Evolutionary conservation across 2,329 filamentous ascomycete species (phyloP).

Genomic region (Coniochaeta sp.): DNA sequence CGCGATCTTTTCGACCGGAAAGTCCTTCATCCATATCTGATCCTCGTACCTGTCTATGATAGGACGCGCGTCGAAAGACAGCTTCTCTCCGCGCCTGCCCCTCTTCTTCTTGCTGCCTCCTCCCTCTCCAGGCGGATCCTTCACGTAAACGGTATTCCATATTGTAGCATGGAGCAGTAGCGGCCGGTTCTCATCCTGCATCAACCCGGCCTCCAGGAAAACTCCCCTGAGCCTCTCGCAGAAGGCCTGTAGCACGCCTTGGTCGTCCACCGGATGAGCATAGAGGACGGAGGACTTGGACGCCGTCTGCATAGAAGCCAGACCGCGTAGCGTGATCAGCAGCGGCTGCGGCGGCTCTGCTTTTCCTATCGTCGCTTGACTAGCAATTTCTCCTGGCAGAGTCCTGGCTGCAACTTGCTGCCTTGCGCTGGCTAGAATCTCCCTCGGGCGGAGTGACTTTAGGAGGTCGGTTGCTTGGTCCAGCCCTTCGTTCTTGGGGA

Average conservation of each 20-base stretch:
- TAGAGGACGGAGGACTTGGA: slow-evolving; percentile 58
- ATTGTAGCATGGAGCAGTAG: slow-evolving; percentile 79
- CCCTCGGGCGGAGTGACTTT: slow-evolving; percentile 26
- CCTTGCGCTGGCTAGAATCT: slow-evolving; percentile 23
- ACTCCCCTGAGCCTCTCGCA: slow-evolving; percentile 43
- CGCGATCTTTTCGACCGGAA: slow-evolving; percentile 62
- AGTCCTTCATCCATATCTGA: slow-evolving; percentile 62
- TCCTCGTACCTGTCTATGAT: slow-evolving; percentile 54
- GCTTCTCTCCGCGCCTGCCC: slow-evolving; percentile 22
- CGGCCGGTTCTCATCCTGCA: slow-evolving; percentile 51
- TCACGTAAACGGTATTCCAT: slow-evolving; percentile 76
- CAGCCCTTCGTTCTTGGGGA: slow-evolving; percentile 35
- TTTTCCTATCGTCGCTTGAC: not conserved
- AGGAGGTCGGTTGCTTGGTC: slow-evolving; percentile 33
- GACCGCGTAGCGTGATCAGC: slow-evolving; percentile 40
- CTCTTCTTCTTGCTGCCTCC: slow-evolving; percentile 11
- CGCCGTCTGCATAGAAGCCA: slow-evolving; percentile 55
- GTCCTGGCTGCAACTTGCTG: not conserved
- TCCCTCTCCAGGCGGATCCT: slow-evolving; percentile 19
- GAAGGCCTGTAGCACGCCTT: slow-evolving; percentile 45
- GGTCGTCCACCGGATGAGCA: slow-evolving; percentile 47
- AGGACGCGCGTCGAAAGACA: slow-evolving; percentile 46
- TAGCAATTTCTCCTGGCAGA: not conserved
- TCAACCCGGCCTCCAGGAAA: slow-evolving; percentile 49
- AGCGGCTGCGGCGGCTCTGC: slow-evolving; percentile 17